Base-by-base conservation (phyloP, 2,329 filamentous ascomycete species). In the Ophiostoma fasciatum region DNA sequence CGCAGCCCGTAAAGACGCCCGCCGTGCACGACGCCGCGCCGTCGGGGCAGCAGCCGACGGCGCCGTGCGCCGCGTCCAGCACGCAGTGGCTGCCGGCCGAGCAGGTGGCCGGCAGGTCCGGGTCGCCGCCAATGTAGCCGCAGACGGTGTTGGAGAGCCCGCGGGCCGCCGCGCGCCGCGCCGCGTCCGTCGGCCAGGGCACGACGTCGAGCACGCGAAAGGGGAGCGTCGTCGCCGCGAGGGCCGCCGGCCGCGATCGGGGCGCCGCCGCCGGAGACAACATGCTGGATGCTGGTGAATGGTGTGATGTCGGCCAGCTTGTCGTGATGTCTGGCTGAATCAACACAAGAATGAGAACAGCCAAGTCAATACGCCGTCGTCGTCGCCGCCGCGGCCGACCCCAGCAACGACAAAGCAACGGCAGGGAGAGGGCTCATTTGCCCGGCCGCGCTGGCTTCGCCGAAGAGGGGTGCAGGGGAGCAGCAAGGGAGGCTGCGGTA, bases 121-220 rank as follows among this genome's bases (percentile, higher is more conserved):
- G 50, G 43, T 72, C 51, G 17, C 68, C 70, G 41, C 62, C 64
- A 46, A 75, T 59, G 51, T 63, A 75, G 28, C 71, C 71, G 45
- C 71, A 74, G 38, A 75, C 49, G 13, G 69, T 74, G 51, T 71
- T 70, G 19, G 51, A n/a, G n/a, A n/a, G n/a, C n/a, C n/a, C n/a
- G n/a, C n/a, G n/a, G n/a, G n/a, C n/a, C n/a, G n/a, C n/a, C n/a
- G n/a, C 27, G 52, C 49, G 33, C 50, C 46, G 46, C 10, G 33
- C 53, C 47, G 57, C 50, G 3, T 57, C 55, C 7, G 46, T 47
- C 12, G 54, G 52, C 46, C 48, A 56, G n/a, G 53, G 45, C 6
- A 49, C 46, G 12, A 57, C 55, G 14, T 51, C 45, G 20, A 58
- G 49, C 17, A 42, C 42, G n/a, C 44, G 47, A 36, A 51, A 40